phyloP scores from a whole-genome alignment of 495 filamentous ascomycete genomes.

The Penicillium subrubescens region DNA sequence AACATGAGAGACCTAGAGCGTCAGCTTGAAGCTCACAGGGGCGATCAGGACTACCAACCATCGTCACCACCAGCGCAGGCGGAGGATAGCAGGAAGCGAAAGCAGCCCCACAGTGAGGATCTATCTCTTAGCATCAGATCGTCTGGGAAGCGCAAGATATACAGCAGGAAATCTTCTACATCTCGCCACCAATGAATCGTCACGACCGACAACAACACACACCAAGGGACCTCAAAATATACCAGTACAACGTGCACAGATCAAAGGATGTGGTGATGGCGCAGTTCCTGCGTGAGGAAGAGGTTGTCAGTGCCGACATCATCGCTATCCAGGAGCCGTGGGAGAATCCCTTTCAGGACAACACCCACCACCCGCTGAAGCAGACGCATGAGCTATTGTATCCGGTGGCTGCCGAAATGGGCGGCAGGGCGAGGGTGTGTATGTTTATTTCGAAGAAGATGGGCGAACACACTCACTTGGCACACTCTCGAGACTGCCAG shows the following conservation, averaged over 20 bases:
- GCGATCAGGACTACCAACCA: not conserved
- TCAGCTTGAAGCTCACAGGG: not conserved
- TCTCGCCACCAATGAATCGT: not conserved
- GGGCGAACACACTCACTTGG: not conserved
- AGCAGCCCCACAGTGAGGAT: not conserved
- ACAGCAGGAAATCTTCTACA: not conserved
- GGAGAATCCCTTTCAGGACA: conserved; percentile 14
- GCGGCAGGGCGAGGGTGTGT: not conserved
- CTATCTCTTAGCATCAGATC: not conserved
- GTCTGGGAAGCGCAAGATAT: not conserved
- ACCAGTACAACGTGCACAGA: conserved; percentile 21
- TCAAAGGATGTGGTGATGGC: conserved; percentile 28
- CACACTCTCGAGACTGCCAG: not conserved
- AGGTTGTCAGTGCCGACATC: conserved; percentile 14
- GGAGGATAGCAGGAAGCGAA: not conserved
- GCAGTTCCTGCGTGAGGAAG: conserved; percentile 16
- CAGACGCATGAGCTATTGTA: conserved; percentile 18
- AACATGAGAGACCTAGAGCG: not conserved
- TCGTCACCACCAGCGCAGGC: not conserved
- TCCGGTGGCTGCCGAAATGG: not conserved
- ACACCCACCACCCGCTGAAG: conserved; percentile 19
- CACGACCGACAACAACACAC: not conserved
- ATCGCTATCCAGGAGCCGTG: conserved; percentile 28
- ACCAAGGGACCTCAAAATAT: not conserved
- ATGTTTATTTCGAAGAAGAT: not conserved